These are phyloP conservation scores for Ophiosphaerella herpotricha DNA, from an alignment of 2,329 filamentous ascomycete genomes.

Conservation along the genomic window DNA sequence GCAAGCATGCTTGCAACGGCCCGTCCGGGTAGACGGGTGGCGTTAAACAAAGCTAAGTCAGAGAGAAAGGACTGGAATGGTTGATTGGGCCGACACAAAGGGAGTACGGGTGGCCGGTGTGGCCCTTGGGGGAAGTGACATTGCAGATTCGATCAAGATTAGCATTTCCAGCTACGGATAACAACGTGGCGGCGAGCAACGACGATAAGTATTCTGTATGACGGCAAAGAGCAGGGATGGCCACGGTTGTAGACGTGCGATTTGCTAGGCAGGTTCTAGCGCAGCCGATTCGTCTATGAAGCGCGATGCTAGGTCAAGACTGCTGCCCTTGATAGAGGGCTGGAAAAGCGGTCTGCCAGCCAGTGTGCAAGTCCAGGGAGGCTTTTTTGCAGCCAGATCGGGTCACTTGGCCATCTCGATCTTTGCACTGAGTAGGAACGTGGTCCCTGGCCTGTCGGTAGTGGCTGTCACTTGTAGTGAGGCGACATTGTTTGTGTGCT, in stretches of 20 bases:
- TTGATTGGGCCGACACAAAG: slow-evolving; percentile 21
- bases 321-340: slow-evolving; percentile 14
- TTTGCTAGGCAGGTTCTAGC: slow-evolving; percentile 20
- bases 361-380: slow-evolving; percentile 2
- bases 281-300: slow-evolving; percentile 13
- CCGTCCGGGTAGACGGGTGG: slow-evolving; percentile 43
- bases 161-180: slow-evolving; percentile 25
- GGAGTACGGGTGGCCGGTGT: slow-evolving; percentile 23
- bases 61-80: slow-evolving; percentile 32
- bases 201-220: slow-evolving; percentile 18
- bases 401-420: neutral
- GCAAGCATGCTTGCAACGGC: slow-evolving; percentile 41
- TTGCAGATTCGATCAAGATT: slow-evolving; percentile 14
- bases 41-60: slow-evolving; percentile 28
- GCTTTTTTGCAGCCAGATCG: neutral
- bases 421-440: neutral
- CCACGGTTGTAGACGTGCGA: slow-evolving; percentile 5
- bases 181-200: slow-evolving; percentile 35
- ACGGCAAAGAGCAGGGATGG: slow-evolving; percentile 22
- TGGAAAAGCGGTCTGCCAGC: slow-evolving; percentile 36
- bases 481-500: slow-evolving; percentile 19
- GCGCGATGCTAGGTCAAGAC: slow-evolving; percentile 15
- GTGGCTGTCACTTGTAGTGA: slow-evolving; percentile 4
- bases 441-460: neutral
- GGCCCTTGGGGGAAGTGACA: slow-evolving; percentile 13